phyloP scores from a whole-genome alignment of 2,329 filamentous ascomycete genomes.

The Aspergillus versicolor region DNA sequence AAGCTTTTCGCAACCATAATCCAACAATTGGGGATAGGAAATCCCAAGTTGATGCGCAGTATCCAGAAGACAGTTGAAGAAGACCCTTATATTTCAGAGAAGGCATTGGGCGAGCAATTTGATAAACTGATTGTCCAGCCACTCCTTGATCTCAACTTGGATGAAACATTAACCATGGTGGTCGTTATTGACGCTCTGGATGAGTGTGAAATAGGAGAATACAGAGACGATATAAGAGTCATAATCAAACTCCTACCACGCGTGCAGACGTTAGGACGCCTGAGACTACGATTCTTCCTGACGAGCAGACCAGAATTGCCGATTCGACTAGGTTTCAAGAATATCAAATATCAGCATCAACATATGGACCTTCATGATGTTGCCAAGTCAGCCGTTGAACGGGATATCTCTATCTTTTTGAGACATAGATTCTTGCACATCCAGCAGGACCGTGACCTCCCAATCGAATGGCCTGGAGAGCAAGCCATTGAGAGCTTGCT shows the following conservation, averaged over 20 bases:
- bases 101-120: conserved; percentile 26
- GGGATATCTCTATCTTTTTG: background rate
- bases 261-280: background rate
- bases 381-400: background rate
- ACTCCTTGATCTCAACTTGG: conserved; percentile 1
- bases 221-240: background rate
- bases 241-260: background rate
- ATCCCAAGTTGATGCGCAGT: conserved; percentile 26
- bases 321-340: background rate
- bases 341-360: background rate
- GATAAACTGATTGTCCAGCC: conserved; percentile 25
- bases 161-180: background rate
- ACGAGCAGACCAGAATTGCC: background rate
- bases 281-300: background rate
- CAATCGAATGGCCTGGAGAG: no score
- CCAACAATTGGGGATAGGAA: background rate
- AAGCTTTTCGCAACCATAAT: background rate
- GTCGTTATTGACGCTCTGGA: background rate
- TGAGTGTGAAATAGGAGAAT: background rate
- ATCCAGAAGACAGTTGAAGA: conserved; percentile 20
- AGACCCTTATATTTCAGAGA: conserved; percentile 22
- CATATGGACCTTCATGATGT: background rate
- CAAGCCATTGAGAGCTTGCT: no score
- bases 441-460: no score
- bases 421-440: no score